These are phyloP conservation scores for Pichia scutulata DNA, from an alignment of 805 yeast genomes.

Conservation along the genomic window DNA sequence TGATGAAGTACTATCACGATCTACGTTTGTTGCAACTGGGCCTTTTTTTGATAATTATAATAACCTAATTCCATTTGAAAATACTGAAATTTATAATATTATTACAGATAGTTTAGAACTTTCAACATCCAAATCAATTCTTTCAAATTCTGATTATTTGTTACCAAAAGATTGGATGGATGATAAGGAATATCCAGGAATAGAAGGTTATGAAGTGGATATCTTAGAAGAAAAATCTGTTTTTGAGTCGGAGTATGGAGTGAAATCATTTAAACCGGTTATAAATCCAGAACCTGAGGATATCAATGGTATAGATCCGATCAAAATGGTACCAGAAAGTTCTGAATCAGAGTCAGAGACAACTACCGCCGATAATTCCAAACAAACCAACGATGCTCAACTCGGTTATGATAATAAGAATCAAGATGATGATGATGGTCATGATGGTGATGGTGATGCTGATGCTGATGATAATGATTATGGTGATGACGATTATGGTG, in stretches of 20 bases:
- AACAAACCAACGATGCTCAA: neutral
- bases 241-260: neutral
- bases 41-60: conserved; percentile 52
- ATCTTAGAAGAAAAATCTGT: neutral
- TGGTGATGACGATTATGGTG: conserved; percentile 2
- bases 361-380: neutral
- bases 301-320: neutral
- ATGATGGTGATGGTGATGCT: too few relatives aligned
- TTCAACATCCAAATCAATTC: neutral
- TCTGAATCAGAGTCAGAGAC: neutral
- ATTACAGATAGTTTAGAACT: conserved; percentile 55
- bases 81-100: conserved; percentile 66
- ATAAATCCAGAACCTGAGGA: neutral
- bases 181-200: neutral
- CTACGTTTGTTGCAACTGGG: conserved; percentile 72
- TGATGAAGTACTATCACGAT: conserved; percentile 72
- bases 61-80: conserved; percentile 56
- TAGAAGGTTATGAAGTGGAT: neutral
- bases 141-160: neutral
- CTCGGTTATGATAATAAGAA: neutral
- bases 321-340: neutral
- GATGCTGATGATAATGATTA: too few relatives aligned
- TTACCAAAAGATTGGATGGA: neutral
- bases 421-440: too few relatives aligned
- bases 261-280: conserved; percentile 10